Evolutionary conservation across 768 basidiomycete genomes (phyloP).

Genomic region (Xerocomus brunneocitrinus): DNA sequence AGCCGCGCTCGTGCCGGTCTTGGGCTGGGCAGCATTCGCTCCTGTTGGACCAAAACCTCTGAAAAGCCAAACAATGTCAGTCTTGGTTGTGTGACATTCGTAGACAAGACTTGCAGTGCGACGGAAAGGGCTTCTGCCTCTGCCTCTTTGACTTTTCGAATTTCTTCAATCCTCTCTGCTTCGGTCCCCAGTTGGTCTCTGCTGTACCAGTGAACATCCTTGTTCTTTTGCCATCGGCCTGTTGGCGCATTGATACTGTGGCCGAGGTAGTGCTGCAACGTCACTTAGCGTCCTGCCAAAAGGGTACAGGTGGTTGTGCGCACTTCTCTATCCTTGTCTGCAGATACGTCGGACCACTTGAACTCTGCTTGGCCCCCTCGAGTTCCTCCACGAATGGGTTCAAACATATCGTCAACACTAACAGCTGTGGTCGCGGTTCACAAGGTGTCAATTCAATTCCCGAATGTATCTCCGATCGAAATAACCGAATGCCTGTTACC

Average conservation of each 20-base stretch:
- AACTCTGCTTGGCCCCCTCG: slow-evolving; percentile 89
- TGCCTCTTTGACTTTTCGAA: slow-evolving; percentile 75
- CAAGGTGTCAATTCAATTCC: slow-evolving; percentile 7
- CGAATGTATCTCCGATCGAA: slow-evolving; percentile 21
- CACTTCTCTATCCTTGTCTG: slow-evolving; percentile 92
- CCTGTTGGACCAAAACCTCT: slow-evolving; percentile 71
- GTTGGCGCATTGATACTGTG: slow-evolving; percentile 94
- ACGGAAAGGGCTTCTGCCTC: slow-evolving; percentile 85
- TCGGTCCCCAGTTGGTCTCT: slow-evolving; percentile 50
- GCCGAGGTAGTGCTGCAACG: slow-evolving; percentile 81
- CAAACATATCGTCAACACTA: slow-evolving; percentile 47
- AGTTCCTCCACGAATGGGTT: slow-evolving; percentile 84
- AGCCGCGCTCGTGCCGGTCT: slow-evolving; percentile 11
- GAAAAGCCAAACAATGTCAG: slow-evolving; percentile 14
- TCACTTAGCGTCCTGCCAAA: background rate
- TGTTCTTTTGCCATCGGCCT: slow-evolving; percentile 96
- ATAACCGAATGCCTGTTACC: slow-evolving; percentile 7
- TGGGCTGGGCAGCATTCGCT: slow-evolving; percentile 27
- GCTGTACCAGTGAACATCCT: slow-evolving; percentile 94
- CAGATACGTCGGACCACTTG: slow-evolving; percentile 87
- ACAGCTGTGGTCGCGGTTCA: background rate
- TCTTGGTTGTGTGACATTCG: background rate
- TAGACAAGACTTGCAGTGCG: slow-evolving; percentile 55
- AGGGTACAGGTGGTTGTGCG: slow-evolving; percentile 6
- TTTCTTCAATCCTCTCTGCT: slow-evolving; percentile 62